Evolutionary conservation across 1,284 basidiomycete species (phyloP).

Genomic region (Tilletia walkeri): DNA sequence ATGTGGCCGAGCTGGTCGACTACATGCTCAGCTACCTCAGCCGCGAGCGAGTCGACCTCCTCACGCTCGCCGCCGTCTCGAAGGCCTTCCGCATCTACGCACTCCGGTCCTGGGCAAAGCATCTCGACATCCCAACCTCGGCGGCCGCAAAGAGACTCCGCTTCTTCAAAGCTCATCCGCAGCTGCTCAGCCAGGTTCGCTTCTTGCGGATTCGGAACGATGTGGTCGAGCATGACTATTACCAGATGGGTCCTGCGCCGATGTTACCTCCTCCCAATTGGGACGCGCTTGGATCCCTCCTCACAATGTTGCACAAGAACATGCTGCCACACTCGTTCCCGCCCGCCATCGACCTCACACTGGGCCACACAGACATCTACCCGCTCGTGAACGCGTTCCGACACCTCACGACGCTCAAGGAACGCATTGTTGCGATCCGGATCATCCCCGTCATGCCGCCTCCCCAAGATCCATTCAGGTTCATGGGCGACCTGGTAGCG

Average conservation of each 20-base stretch:
- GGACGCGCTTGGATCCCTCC: too few relatives aligned
- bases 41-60: background rate
- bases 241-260: too few relatives aligned
- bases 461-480: background rate
- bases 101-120: background rate
- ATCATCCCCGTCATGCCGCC: background rate
- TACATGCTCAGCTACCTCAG: background rate
- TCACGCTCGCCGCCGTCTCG: background rate
- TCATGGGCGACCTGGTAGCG: background rate
- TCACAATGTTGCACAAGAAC: background rate
- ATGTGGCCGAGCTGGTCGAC: background rate
- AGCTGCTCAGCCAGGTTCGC: background rate
- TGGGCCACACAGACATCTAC: background rate
- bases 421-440: background rate
- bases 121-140: background rate
- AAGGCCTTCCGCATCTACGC: background rate
- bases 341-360: background rate
- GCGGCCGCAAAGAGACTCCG: background rate
- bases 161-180: background rate
- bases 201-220: background rate
- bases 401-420: background rate
- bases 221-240: background rate
- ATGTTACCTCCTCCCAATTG: too few relatives aligned
- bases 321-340: background rate
- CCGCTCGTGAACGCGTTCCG: background rate